Evolutionary conservation across 768 basidiomycete species (phyloP).

Genomic region (Tricholomella constricta): DNA sequence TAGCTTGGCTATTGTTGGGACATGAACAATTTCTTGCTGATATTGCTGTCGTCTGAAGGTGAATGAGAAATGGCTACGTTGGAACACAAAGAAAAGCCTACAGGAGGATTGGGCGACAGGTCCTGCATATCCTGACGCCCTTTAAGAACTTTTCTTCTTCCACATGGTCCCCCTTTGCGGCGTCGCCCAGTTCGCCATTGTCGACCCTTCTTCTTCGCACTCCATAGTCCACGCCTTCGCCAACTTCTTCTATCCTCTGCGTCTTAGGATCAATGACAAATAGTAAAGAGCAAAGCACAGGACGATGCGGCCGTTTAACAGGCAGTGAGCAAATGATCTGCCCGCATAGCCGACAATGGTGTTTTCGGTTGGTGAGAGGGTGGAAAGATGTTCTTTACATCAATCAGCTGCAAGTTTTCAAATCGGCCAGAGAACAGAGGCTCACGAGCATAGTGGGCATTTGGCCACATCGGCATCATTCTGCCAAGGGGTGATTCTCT

Average conservation of each 20-base stretch:
- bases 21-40: constrained; percentile 56
- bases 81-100: constrained; percentile 40
- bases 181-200: constrained; percentile 29
- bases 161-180: constrained; percentile 41
- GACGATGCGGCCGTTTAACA: constrained; percentile 68
- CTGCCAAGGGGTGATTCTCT: constrained; percentile 94
- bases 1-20: constrained; percentile 66
- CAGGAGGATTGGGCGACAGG: constrained; percentile 81
- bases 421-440: constrained; percentile 2
- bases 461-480: constrained; percentile 73
- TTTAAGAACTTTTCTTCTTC: constrained; percentile 85
- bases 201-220: constrained; percentile 52
- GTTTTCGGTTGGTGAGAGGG: constrained; percentile 89
- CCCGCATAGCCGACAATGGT: constrained; percentile 95
- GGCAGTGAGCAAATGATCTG: constrained; percentile 90
- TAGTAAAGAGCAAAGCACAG: constrained; percentile 71
- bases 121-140: constrained; percentile 84
- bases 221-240: constrained; percentile 83
- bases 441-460: constrained; percentile 86
- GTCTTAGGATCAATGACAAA: constrained; percentile 85
- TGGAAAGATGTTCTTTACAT: constrained; percentile 69
- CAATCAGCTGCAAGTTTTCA: neutral
- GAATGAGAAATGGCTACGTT: constrained; percentile 8
- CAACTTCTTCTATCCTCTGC: constrained; percentile 80
- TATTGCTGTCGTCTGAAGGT: constrained; percentile 74